Evolutionary conservation across 2,329 filamentous ascomycete species (phyloP), one percentile per base, ranked within the genome.

Genomic region (Tolypocladium amazonense): DNA sequence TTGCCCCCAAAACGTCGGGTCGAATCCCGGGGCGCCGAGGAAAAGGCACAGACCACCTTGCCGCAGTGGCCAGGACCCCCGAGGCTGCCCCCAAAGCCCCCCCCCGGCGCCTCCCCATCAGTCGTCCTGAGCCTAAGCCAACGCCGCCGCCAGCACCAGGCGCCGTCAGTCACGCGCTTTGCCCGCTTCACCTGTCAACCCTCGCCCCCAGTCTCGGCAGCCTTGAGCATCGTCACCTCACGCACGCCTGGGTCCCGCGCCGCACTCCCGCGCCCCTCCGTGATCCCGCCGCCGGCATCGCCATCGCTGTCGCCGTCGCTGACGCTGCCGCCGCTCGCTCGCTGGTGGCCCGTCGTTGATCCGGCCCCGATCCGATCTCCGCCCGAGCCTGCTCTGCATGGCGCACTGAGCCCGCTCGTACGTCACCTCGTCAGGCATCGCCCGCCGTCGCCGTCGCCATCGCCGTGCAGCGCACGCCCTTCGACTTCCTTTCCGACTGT

Each of bases 81-180:
- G 25, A 50, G 25, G 25, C 23, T 18, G 11, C 25, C 25, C 45
- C 23, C 45, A 18, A 30, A 50, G 25, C 45, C 25, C 25, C 20
- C 47, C 50, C 50, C 50, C 50, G 20, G 30, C 18, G 30, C 50
- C 50, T 53, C 50, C 30, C 30, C 50, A 54, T 43, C 8, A 37
- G 50, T 23, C n/a, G 30, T 20, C 30, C 47, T 41, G 65, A 61
- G 61, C 64, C 65, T 62, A 67, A 69, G 65, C 67, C 66, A 67
- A 70, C 66, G 66, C 67, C 66, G 66, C 67, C 66, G 67, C 41
- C 27, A 57, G 11, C 8, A 57, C 56, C 27, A 25, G 68, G 67
- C 66, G 68, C 68, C 66, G 66, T 65, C 69, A 66, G 70, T 73
- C 71, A 73, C 71, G 70, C 70, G 71, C 70, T 72, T 72, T 71